Conservation (phyloP, 345 rosid genomes). For the Sisymbrium altissimum region DNA sequence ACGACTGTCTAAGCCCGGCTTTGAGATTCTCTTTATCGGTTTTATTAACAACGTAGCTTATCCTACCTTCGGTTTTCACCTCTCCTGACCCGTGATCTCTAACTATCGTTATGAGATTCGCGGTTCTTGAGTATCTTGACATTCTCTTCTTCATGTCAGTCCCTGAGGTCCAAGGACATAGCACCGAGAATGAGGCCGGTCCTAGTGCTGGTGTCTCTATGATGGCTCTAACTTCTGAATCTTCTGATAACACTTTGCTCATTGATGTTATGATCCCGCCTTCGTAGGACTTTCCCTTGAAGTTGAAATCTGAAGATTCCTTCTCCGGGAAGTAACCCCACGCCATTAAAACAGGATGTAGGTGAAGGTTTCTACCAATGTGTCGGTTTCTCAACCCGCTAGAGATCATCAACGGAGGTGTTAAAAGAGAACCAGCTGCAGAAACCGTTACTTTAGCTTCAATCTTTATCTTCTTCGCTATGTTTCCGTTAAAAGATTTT, state of each 20-base stretch:
- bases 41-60: slow-evolving; percentile 29
- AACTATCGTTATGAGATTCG: slow-evolving; percentile 43
- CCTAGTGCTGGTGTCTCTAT: slow-evolving; percentile 55
- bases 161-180: slow-evolving; percentile 58
- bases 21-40: slow-evolving; percentile 44
- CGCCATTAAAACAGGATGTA: slow-evolving; percentile 76
- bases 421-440: slow-evolving; percentile 71
- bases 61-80: slow-evolving; percentile 42
- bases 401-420: slow-evolving; percentile 76
- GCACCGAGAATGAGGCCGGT: slow-evolving; percentile 41
- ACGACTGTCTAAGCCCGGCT: slow-evolving; percentile 47
- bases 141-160: slow-evolving; percentile 44
- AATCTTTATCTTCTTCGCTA: slow-evolving; percentile 47
- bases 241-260: slow-evolving; percentile 41
- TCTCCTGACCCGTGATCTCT: slow-evolving; percentile 53
- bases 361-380: slow-evolving; percentile 74
- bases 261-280: slow-evolving; percentile 66
- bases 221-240: slow-evolving; percentile 46
- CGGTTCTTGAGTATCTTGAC: slow-evolving; percentile 58
- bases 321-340: slow-evolving; percentile 96
- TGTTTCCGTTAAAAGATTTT: slow-evolving; percentile 36
- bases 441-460: slow-evolving; percentile 78
- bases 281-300: slow-evolving; percentile 47
- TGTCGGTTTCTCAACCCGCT: slow-evolving; percentile 74
- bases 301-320: slow-evolving; percentile 22